Conservation (phyloP, 176 grass and related monocot species). For the Carex pumila region DNA sequence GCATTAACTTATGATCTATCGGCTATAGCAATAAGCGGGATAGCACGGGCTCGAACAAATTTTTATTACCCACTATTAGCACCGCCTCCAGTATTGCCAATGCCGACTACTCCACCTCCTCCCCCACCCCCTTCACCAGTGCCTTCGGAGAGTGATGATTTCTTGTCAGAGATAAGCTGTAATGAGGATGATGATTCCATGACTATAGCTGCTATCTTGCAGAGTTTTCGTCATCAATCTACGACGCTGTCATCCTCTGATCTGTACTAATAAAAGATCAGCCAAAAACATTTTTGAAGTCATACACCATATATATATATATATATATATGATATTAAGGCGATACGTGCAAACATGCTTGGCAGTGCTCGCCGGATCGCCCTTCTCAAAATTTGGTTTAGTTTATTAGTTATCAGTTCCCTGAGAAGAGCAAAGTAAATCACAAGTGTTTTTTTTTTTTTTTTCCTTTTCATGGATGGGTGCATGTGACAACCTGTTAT, state of each 20-base stretch:
- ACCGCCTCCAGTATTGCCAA: neutral
- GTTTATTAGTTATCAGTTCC: neutral
- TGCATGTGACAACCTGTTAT: neutral
- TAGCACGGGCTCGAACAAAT: constrained; percentile 43
- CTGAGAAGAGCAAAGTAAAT: neutral
- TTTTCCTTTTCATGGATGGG: neutral
- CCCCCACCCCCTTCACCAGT: neutral
- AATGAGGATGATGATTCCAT: constrained; percentile 53
- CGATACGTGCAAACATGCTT: neutral
- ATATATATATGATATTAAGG: neutral
- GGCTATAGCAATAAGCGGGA: constrained; percentile 49
- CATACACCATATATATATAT: neutral
- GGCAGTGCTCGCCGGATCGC: neutral
- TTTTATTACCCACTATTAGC: constrained; percentile 41
- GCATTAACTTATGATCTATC: constrained; percentile 65
- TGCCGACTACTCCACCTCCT: neutral
- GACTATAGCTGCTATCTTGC: constrained; percentile 58
- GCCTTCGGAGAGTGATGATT: neutral
- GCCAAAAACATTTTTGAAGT: neutral
- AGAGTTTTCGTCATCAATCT: constrained; percentile 48
- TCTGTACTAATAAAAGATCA: constrained; percentile 1
- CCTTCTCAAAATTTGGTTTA: neutral
- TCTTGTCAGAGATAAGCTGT: neutral
- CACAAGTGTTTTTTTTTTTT: neutral
- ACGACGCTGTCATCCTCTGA: neutral